Conservation (phyloP, 2,329 filamentous ascomycete species). For the Diaporthe velutina region DNA sequence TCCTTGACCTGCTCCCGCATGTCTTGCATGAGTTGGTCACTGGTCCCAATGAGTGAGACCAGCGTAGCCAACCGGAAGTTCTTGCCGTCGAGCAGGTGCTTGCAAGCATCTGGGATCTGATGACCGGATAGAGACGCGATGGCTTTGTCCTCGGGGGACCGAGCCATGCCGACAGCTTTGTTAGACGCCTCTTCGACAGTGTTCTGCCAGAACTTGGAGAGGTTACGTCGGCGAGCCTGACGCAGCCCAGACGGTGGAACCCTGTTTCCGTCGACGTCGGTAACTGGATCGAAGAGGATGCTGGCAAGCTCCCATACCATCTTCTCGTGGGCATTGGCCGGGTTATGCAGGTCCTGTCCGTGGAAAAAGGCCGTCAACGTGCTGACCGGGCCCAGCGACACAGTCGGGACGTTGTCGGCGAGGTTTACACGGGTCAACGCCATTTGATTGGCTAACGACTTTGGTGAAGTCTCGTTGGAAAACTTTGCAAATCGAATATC, state of each 20-base stretch:
- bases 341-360: conserved; percentile 48
- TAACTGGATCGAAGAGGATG: conserved; percentile 84
- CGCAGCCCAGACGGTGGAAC: conserved; percentile 34
- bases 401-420: conserved; percentile 71
- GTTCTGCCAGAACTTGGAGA: conserved; percentile 76
- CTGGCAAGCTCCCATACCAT: conserved; percentile 88
- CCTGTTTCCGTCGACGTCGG: conserved; percentile 47
- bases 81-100: conserved; percentile 78
- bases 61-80: conserved; percentile 89
- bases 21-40: conserved; percentile 76
- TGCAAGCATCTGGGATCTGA: conserved; percentile 85
- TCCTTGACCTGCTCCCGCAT: conserved; percentile 84
- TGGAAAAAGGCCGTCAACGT: conserved; percentile 64
- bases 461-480: conserved; percentile 68
- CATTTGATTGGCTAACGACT: conserved; percentile 68
- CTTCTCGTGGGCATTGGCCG: conserved; percentile 70
- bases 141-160: conserved; percentile 83
- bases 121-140: conserved; percentile 84
- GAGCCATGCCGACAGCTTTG: conserved; percentile 68
- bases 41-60: conserved; percentile 83
- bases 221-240: conserved; percentile 68
- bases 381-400: conserved; percentile 59
- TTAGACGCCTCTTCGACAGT: conserved; percentile 73
- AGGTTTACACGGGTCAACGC: conserved; percentile 66
- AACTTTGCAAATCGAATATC: conserved; percentile 76